Evolutionary conservation across 148 eudicot genomes (phyloP), one percentile per base, ranked within the genome.

Genomic region (Polygonum maritimum): DNA sequence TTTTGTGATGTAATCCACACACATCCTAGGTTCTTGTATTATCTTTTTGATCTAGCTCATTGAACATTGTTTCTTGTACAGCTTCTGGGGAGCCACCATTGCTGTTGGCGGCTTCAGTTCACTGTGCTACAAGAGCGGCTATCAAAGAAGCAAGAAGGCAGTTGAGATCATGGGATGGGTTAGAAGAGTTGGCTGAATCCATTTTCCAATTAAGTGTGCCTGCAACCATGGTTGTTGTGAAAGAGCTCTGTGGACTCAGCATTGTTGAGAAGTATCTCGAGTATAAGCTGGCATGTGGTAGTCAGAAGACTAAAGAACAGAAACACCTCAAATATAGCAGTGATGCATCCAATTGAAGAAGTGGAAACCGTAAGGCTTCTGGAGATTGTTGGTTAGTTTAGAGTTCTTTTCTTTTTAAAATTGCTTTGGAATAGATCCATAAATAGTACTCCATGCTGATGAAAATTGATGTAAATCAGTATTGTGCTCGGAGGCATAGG

Each of bases 1-100:
- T 39, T 39, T 4, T 39, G 6, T 39, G 4, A 39, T 39, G 41
- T 4, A 4, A 39, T 39, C 47, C 47, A 44, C 47, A 44, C 47
- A 44, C 47, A 45, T 4, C 71, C 44, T 22, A 48, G 55, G 48
- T 49, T 19, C 19, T 33, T 39, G 47, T 16, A 7, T 9, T 51
- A 41, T 73, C 69, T 48, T 47, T 69, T 31, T 74, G 3, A 22
- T 72, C 35, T 31, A 44, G 19, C 2, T 41, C 22, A 33, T 1
- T 47, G 16, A 35, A 48, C 35, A 51, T 1, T n/a, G 48, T 73
- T 3, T 48, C 26, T 16, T 49, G 44, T 80, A 87, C 91, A 94
- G 98, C 97, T 74, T 94, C 98, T 39, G 98, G 98, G n/a, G 98
- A 94, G 80, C 97, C 97, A 19, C 98, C 97, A 14, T 74, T 94